Percentiles rank a stretch among this genome's conserved stretches.
Conservation (phyloP, 441 rosid genomes). For the Sinapis alba region DNA sequence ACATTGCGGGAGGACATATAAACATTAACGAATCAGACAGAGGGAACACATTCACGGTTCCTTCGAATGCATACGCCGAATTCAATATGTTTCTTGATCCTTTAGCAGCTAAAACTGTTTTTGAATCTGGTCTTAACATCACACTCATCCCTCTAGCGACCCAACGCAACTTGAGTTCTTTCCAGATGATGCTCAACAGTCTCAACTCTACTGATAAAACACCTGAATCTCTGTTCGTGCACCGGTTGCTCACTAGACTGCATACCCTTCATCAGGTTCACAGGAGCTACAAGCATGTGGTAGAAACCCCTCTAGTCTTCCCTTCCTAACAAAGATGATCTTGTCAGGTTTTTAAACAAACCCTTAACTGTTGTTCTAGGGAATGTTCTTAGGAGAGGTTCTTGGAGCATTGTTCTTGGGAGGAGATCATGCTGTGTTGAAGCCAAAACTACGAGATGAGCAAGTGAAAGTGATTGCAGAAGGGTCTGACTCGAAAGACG, state of each 20-base stretch:
- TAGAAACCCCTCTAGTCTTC: slow-evolving; percentile 20
- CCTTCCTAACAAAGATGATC: not conserved
- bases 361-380: slow-evolving; percentile 45
- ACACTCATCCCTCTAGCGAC: slow-evolving; percentile 70
- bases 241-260: slow-evolving; percentile 51
- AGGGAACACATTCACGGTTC: slow-evolving; percentile 60
- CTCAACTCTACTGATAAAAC: slow-evolving; percentile 41
- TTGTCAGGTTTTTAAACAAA: slow-evolving; percentile 6
- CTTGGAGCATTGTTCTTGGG: slow-evolving; percentile 67
- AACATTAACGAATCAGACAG: slow-evolving; percentile 39
- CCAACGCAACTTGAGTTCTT: slow-evolving; percentile 58
- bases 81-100: slow-evolving; percentile 90
- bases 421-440: slow-evolving; percentile 44
- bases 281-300: slow-evolving; percentile 69
- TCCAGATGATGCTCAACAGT: slow-evolving; percentile 41
- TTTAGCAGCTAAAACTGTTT: slow-evolving; percentile 71
- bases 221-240: slow-evolving; percentile 58
- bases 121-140: slow-evolving; percentile 60
- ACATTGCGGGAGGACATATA: slow-evolving; percentile 84
- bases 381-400: slow-evolving; percentile 77
- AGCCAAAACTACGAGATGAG: slow-evolving; percentile 42
- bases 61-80: slow-evolving; percentile 63
- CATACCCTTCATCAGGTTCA: slow-evolving; percentile 49
- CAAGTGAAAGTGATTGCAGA: slow-evolving; percentile 53
- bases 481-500: slow-evolving; percentile 63